A percentile compares a stretch with the other conserved stretches of the same genome.
These are phyloP conservation scores for Penicillium sp. DNA, from an alignment of 2,329 filamentous ascomycete genomes.

Conservation along the genomic window DNA sequence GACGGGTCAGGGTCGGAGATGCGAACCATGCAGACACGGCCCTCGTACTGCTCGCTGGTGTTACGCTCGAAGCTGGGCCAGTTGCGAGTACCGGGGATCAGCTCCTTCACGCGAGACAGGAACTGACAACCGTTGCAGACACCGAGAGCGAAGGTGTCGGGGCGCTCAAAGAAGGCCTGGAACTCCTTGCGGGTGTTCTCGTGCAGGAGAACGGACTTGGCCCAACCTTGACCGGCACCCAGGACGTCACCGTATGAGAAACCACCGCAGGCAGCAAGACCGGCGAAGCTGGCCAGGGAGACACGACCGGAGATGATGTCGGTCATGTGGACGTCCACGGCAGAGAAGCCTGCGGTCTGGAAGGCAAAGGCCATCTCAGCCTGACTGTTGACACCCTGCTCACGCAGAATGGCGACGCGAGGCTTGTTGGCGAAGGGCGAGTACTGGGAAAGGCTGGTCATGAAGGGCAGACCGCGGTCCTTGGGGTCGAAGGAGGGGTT, in stretches of 20 bases:
- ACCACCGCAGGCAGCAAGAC: conserved; percentile 90
- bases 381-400: conserved; percentile 93
- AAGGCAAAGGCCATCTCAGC: conserved; percentile 99
- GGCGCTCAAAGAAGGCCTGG: conserved; percentile 77
- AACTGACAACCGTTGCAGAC: conserved; percentile 99
- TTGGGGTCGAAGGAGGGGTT: conserved; percentile 77
- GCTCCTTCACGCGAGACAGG: conserved; percentile 74
- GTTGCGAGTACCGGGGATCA: conserved; percentile 77
- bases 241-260: conserved; percentile 94
- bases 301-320: conserved; percentile 78
- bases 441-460: conserved; percentile 59
- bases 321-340: conserved; percentile 95
- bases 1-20: conserved; percentile 63
- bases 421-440: conserved; percentile 63
- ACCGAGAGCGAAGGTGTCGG: conserved; percentile 88
- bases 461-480: conserved; percentile 72
- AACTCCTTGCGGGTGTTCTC: conserved; percentile 74
- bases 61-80: conserved; percentile 92
- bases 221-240: conserved; percentile 95
- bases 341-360: conserved; percentile 83
- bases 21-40: conserved; percentile 79
- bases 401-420: conserved; percentile 86
- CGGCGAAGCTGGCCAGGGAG: conserved; percentile 78
- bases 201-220: conserved; percentile 87
- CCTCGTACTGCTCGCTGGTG: conserved; percentile 85